Conservation (phyloP, 306 rosid species). For the Bauhinia variegata region DNA sequence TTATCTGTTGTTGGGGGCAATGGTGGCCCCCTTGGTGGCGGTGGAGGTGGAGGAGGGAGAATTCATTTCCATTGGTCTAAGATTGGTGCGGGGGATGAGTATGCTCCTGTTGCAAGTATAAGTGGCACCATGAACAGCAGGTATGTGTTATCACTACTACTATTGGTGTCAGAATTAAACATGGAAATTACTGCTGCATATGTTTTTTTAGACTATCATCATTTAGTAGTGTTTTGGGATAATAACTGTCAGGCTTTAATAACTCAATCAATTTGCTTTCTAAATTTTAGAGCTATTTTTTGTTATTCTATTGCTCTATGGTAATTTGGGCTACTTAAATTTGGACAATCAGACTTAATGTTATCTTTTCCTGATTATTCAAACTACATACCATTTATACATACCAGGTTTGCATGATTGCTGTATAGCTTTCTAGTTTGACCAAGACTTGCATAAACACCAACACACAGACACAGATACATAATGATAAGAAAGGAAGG, state of each 20-base stretch:
- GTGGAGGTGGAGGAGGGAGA: constrained; percentile 99
- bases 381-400: background rate
- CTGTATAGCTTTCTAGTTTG: constrained; percentile 5
- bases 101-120: constrained; percentile 83
- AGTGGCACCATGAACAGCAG: constrained; percentile 74
- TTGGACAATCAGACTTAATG: background rate
- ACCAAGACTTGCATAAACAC: background rate
- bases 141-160: constrained; percentile 44
- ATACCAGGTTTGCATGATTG: background rate
- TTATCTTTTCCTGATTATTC: background rate
- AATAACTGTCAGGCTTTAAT: background rate
- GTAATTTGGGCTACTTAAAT: constrained; percentile 7
- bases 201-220: constrained; percentile 6
- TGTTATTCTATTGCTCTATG: background rate
- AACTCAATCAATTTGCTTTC: background rate
- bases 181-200: background rate
- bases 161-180: background rate
- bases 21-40: constrained; percentile 92
- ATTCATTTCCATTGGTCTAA: constrained; percentile 97
- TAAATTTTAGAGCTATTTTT: background rate
- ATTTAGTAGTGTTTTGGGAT: constrained; percentile 2
- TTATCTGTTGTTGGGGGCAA: constrained; percentile 82
- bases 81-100: constrained; percentile 74
- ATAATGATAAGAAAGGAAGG: too few species aligned
- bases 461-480: background rate